Conservation (phyloP, 2,329 filamentous ascomycete species). For the Penicillium olsonii region DNA sequence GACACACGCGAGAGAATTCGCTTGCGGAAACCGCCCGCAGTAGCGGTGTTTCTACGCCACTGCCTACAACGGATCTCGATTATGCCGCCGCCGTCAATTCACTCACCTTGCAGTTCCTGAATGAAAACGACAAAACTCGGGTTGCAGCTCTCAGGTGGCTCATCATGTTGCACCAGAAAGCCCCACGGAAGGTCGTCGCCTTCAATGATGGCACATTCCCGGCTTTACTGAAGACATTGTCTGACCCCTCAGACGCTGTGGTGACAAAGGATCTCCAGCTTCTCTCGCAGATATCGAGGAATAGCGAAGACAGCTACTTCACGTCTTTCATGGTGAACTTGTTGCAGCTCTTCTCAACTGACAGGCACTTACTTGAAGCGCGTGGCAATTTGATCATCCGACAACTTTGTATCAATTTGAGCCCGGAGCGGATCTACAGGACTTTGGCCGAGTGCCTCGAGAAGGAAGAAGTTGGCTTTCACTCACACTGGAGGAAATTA, state of each 20-base stretch:
- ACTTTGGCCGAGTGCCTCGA: constrained; percentile 95
- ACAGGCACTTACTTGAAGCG: constrained; percentile 85
- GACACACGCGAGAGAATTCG: constrained; percentile 32
- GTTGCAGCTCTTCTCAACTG: constrained; percentile 91
- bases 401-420: constrained; percentile 88
- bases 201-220: constrained; percentile 98
- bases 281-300: constrained; percentile 91
- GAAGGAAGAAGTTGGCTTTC: constrained; percentile 69
- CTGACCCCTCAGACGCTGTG: constrained; percentile 91
- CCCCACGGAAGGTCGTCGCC: constrained; percentile 86
- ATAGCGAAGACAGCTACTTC: constrained; percentile 97
- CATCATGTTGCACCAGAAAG: constrained; percentile 96
- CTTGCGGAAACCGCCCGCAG: constrained; percentile 48
- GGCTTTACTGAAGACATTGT: constrained; percentile 90
- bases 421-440: constrained; percentile 91
- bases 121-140: constrained; percentile 93
- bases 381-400: constrained; percentile 95
- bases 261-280: constrained; percentile 93
- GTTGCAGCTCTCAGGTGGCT: constrained; percentile 94
- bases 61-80: constrained; percentile 70
- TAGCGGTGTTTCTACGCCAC: constrained; percentile 49
- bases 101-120: constrained; percentile 87
- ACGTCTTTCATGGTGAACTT: constrained; percentile 98
- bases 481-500: not conserved
- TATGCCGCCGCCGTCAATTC: constrained; percentile 94